Evolutionary conservation across 176 grass and related monocot species (phyloP).

Genomic region (Stipa capillata): DNA sequence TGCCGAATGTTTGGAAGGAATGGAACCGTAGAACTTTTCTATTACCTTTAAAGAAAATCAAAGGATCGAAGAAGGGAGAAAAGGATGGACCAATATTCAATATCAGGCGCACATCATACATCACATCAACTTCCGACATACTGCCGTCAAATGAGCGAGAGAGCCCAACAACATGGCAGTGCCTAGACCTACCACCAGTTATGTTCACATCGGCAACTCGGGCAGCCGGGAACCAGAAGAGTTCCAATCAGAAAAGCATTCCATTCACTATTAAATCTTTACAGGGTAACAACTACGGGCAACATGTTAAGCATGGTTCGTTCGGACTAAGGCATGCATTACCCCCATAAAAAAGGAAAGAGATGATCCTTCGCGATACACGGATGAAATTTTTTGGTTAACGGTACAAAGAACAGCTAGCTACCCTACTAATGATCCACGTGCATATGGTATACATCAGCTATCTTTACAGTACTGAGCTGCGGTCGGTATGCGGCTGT

Average conservation of each 20-base stretch:
- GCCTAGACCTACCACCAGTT: too few relatives aligned
- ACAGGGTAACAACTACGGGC: neutral
- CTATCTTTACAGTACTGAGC: conserved; percentile 39
- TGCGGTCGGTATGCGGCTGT: neutral
- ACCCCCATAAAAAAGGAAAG: neutral
- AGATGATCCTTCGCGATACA: neutral
- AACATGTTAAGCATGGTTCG: conserved; percentile 10
- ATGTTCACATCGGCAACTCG: neutral
- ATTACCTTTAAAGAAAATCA: too few relatives aligned
- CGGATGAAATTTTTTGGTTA: conserved; percentile 9
- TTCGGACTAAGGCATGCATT: neutral
- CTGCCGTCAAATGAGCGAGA: neutral
- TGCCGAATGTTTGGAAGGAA: too few relatives aligned
- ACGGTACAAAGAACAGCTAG: conserved; percentile 42
- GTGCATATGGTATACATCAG: conserved; percentile 41
- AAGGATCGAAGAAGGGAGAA: too few relatives aligned
- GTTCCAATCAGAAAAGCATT: conserved; percentile 2
- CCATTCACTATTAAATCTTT: conserved; percentile 32
- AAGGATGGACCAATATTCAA: neutral
- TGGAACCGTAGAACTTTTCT: too few relatives aligned
- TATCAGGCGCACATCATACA: neutral
- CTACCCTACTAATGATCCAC: conserved; percentile 28
- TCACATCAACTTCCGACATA: neutral
- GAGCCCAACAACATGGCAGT: neutral
- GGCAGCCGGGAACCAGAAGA: neutral